These are phyloP conservation scores for Flaveria brownii DNA, from an alignment of 129 eudicot species.

Conservation along the genomic window DNA sequence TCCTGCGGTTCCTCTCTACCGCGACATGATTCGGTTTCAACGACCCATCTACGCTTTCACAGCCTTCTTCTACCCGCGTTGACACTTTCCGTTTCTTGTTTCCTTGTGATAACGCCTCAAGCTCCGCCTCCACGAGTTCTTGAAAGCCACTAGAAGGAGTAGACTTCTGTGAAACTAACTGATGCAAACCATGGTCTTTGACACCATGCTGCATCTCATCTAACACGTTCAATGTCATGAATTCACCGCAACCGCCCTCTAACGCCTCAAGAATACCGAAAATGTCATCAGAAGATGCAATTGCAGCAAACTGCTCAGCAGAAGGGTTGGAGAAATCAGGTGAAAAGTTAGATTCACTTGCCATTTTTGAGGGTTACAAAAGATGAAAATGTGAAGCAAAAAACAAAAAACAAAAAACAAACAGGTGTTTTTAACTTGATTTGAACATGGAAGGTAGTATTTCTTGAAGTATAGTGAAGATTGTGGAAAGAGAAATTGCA, in stretches of 20 bases:
- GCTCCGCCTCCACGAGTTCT: conserved; percentile 28
- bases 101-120: conserved; percentile 44
- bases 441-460: conserved; percentile 16
- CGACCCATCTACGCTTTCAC: conserved; percentile 41
- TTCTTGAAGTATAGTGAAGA: conserved; percentile 26
- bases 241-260: conserved; percentile 41
- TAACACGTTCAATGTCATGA: conserved; percentile 16
- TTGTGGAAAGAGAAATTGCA: conserved; percentile 24
- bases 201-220: conserved; percentile 8
- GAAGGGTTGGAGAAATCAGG: conserved; percentile 42
- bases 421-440: background rate
- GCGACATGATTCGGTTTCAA: conserved; percentile 68
- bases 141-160: conserved; percentile 37
- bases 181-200: background rate
- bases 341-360: conserved; percentile 28
- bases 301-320: conserved; percentile 34
- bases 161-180: conserved; percentile 41
- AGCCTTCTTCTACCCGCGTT: conserved; percentile 11
- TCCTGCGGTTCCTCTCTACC: conserved; percentile 90
- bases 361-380: conserved; percentile 23
- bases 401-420: background rate
- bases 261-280: conserved; percentile 78
- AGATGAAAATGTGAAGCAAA: background rate
- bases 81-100: conserved; percentile 58
- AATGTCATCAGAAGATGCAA: conserved; percentile 58